Evolutionary conservation across 257 asterid species (phyloP), one percentile per base, ranked within the genome.

Genomic region (Lycium ferocissimum): DNA sequence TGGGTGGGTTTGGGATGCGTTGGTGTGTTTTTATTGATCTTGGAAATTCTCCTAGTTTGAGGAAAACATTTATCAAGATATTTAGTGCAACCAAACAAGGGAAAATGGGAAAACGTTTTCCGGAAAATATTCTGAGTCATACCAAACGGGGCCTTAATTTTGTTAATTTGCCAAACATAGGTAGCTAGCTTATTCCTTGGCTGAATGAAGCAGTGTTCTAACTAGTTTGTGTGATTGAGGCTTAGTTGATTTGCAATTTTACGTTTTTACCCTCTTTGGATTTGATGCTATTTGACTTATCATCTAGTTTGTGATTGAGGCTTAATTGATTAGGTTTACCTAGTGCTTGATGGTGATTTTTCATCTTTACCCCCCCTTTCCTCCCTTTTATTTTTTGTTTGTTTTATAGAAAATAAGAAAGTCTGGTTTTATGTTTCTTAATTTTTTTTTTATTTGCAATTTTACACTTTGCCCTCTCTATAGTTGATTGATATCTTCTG

Each of bases 161-260:
- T n/a, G 33, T 26, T 26, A 26, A 26, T 26, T 26, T 26, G 33
- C 1, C 33, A 26, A 26, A 26, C 33, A 26, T 26, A 26, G 33
- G 33, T 26, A 26, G 33, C 33, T 26, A 26, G 33, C 33, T 26
- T 0, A 26, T 26, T 26, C 33, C 33, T 26, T 26, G 33, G 33
- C 33, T 75, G 13, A 75, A 75, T 75, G 49, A 61, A 75, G 61
- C 10, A 14, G 45, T 1, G 13, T 51, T 35, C 22, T 76, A 33
- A 13, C 58, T 45, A 75, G 8, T 22, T 76, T 76, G 26, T 76
- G 82, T 26, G 33, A 33, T 75, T 75, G 62, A 51, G 81, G 81
- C 10, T 76, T 13, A 76, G 18, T 5, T 45, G 11, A 45, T 51
- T 76, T 51, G 43, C 14, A 26, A 76, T 17, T 76, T 76, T 76